These are phyloP conservation scores for Graphiopsis chlorocephala DNA, from an alignment of 2,329 filamentous ascomycete genomes.

Conservation along the genomic window DNA sequence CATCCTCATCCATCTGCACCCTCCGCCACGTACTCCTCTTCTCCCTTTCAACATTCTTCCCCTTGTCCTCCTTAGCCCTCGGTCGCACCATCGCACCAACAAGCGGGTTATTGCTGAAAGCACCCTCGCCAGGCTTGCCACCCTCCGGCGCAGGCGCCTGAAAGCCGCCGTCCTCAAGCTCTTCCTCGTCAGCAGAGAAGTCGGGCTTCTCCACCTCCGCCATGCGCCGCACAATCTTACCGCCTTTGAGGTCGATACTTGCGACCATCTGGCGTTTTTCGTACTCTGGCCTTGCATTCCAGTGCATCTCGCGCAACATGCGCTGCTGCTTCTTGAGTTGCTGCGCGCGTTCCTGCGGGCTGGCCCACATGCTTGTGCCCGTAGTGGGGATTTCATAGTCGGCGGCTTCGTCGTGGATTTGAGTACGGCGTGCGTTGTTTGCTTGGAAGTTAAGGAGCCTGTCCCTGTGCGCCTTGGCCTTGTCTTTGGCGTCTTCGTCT, in stretches of 20 bases:
- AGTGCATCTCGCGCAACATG: constrained; percentile 78
- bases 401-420: constrained; percentile 80
- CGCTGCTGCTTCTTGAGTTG: constrained; percentile 86
- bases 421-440: constrained; percentile 79
- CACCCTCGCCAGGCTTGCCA: constrained; percentile 41
- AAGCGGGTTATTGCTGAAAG: constrained; percentile 68
- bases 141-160: constrained; percentile 32
- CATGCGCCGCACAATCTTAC: constrained; percentile 73
- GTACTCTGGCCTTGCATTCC: constrained; percentile 79
- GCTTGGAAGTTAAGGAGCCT: constrained; percentile 78
- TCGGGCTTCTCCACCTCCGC: constrained; percentile 58
- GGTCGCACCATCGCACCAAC: constrained; percentile 65
- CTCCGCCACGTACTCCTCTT: constrained; percentile 46
- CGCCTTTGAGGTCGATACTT: constrained; percentile 76
- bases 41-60: constrained; percentile 48
- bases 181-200: constrained; percentile 42
- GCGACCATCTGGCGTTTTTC: constrained; percentile 84
- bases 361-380: constrained; percentile 76
- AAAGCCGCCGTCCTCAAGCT: constrained; percentile 16
- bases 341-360: constrained; percentile 73
- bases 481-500: constrained; percentile 54
- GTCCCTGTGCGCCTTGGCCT: constrained; percentile 76
- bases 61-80: constrained; percentile 52
- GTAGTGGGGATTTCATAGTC: constrained; percentile 63
- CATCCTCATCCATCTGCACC: constrained; percentile 53